Base-by-base conservation (phyloP, 257 asterid genomes). In the Scutellaria minor region DNA sequence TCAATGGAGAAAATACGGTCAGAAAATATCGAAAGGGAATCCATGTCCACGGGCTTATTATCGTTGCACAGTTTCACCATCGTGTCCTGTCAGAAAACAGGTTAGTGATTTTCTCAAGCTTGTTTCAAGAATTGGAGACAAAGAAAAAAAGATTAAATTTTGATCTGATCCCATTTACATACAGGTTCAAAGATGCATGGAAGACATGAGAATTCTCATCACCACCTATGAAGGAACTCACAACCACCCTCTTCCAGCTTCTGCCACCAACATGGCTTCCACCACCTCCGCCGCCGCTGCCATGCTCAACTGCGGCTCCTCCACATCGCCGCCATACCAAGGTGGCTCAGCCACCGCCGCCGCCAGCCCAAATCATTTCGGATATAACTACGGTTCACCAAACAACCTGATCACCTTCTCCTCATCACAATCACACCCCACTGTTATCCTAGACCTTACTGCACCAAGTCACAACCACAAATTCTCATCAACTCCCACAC, bases 11-110 rank as follows among this genome's bases (percentile, higher is more conserved):
- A 86, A 86, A 74, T 86, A 86, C 11, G 91, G 91, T 15, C 91
- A 86, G 57, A 86, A 86, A 72, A 72, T 66, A 47, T 75, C 91
- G 1, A 86, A 84, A 74, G 85, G 85, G 41, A 86, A 84, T 71
- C 91, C 91, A 37, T 86, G 87, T 75, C 89, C 92, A 12, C 76
- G 86, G n/a, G 87, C 86, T 51, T 86, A 86, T 60, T 86, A 86
- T 45, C 87, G 91, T 14, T 86, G 91, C 83, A 80, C 87, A 3
- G 71, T 75, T 7, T 82, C 91, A 0, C 15, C 91, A 0, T 53
- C 78, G 2, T 86, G 91, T 72, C 89, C 89, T 0, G 91, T 84
- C 3, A 71, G 88, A 35, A 86, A 86, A 78, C 89, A 86, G 87
- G 91, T 79, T 7, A 9, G 56, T 47, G 2, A 0, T 37, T 57